These are phyloP conservation scores for Fusarium staphyleae DNA, from an alignment of 2,329 filamentous ascomycete genomes.

Conservation along the genomic window DNA sequence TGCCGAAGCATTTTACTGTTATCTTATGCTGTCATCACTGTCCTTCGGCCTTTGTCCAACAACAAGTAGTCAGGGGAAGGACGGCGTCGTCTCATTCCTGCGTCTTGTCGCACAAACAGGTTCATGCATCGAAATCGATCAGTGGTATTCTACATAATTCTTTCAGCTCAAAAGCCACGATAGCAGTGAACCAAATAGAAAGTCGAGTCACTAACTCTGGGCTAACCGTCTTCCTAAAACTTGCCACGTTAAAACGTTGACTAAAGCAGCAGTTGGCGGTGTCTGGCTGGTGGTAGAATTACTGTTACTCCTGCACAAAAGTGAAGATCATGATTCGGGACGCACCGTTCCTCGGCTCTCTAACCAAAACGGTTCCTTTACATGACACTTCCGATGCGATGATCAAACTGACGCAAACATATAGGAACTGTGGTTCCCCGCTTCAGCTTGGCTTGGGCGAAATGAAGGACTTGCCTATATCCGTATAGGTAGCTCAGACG, in stretches of 20 bases:
- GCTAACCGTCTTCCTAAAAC: background rate
- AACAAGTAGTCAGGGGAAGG: conserved; percentile 15
- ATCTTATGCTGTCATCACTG: conserved; percentile 23
- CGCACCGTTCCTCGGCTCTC: background rate
- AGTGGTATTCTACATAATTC: conserved; percentile 3
- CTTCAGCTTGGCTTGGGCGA: background rate
- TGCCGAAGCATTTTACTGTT: conserved; percentile 33
- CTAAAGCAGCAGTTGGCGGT: background rate
- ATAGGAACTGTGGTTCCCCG: background rate
- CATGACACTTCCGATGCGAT: background rate
- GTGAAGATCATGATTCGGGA: conserved; percentile 28
- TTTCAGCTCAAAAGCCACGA: background rate
- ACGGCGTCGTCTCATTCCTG: conserved; percentile 23
- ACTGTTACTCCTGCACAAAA: conserved; percentile 13
- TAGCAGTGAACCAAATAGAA: background rate
- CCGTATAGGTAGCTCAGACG: background rate
- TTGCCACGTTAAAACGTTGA: conserved; percentile 13
- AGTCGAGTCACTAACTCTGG: conserved; percentile 16
- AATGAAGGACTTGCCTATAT: conserved; percentile 7
- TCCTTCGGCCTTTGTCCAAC: conserved; percentile 26
- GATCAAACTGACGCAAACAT: background rate
- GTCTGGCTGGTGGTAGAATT: conserved; percentile 1
- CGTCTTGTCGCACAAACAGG: conserved; percentile 18
- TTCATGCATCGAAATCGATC: conserved; percentile 23
- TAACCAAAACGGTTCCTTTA: conserved; percentile 1